Base-by-base conservation (phyloP, 2,329 filamentous ascomycete species). In the Ascosphaera acerosa region DNA sequence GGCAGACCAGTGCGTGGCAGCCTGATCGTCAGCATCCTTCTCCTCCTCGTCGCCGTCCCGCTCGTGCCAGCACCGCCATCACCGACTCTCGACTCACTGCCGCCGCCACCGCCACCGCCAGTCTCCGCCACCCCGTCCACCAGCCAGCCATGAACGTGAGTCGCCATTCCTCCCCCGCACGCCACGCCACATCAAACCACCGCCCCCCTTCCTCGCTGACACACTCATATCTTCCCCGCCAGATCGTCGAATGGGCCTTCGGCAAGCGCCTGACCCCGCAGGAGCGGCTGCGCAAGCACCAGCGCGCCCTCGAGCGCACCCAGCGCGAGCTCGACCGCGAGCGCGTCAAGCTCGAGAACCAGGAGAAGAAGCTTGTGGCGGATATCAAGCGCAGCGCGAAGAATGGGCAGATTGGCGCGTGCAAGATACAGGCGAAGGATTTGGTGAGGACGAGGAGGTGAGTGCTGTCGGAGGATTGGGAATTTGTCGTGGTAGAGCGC, bases 331-430 rank as follows among this genome's bases (percentile, higher is more conserved):
- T 97, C 32, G 87, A 97, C 48, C 75, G 90, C 38, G 84, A 92
- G 52, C 68, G 87, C 35, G 72, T 82, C 40, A 97, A 97, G 59
- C 63, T 97, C 18, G 87, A 97, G 59, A 90, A 91, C 48, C 87
- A 97, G 51, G 87, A 97, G 61, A 94, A 92, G 69, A 91, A 90
- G 46, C 63, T 97, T 33, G 74, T 92, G 33, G 65, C 73, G 39
- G 84, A 94, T 48, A 97, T 97, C 58, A 94, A 91, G 61, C 89
- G 90, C 59, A 91, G 77, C 46, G 87, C 87, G 33, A 91, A 97
- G 58, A 90, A 87, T 61, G 81, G 81, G 4, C 84, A 97, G 57
- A 87, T 94, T 66, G 84, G 82, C n/a, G 82, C 87, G 10, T 80
- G 84, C 54, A 90, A 91, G 59, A 91, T 97, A 49, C 87, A 97